Evolutionary conservation across 768 basidiomycete genomes (phyloP), one percentile per base, ranked within the genome.

Genomic region (Termitomyces sp.): DNA sequence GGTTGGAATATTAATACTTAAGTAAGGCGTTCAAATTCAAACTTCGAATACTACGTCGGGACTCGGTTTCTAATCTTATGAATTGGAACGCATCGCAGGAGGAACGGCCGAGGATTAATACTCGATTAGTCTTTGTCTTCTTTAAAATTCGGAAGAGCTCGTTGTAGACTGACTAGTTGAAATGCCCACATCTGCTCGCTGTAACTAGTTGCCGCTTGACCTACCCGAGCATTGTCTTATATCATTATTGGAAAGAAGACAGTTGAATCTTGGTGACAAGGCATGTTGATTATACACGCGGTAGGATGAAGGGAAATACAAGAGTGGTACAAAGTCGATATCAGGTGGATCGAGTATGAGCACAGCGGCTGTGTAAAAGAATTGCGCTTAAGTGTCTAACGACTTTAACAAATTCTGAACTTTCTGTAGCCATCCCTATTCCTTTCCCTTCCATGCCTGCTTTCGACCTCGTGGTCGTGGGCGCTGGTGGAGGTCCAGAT

Each of bases 401-500:
- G 56, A 49, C 60, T 57, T 45, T 63, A 55, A 64, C 65, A 53
- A 58, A 48, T 58, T 40, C 62, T 62, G 48, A 58, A 34, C 45
- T 57, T 59, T 46, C 50, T 38, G 17, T 52, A n/a, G 48, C 58
- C 36, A 31, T 57, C 32, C 46, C 50, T 10, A 25, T 59, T 55
- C 56, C 50, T 50, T 58, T 46, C 59, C 59, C 47, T 53, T 60
- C 62, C 29, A 78, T 82, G 70, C 72, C 77, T 34, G 73, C 77
- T 67, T 93, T 94, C 71, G 86, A 92, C 71, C 68, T 94, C 65
- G 76, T 93, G 61, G 88, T 90, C 66, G 85, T 94, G 42, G 96
- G 79, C 52, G 84, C 86, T 66, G 93, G 94, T 60, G 96, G 96
- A 49, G 96, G 96, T 53, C 94, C 93, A 8, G 83, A 88, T 67